Evolutionary conservation across 768 basidiomycete species (phyloP).

Genomic region (Neoboletus subvelutipes): DNA sequence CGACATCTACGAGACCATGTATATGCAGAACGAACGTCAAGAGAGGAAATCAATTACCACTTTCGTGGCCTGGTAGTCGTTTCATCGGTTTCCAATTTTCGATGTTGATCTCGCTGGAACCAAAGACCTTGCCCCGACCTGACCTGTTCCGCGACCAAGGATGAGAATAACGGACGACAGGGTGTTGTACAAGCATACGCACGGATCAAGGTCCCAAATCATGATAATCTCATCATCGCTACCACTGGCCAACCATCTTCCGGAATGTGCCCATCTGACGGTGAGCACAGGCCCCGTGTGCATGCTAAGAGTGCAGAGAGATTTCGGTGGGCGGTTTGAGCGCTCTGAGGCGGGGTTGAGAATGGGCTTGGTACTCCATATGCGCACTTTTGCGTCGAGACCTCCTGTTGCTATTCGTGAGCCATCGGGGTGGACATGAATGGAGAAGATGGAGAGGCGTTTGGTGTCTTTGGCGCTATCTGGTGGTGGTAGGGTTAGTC

Average conservation of each 20-base stretch:
- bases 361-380: slow-evolving; percentile 97
- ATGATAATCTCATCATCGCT: slow-evolving; percentile 95
- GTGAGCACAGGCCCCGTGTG: slow-evolving; percentile 92
- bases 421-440: slow-evolving; percentile 94
- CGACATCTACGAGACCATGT: slow-evolving; percentile 65
- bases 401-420: slow-evolving; percentile 97
- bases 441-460: slow-evolving; percentile 83
- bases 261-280: slow-evolving; percentile 92
- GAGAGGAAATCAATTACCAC: slow-evolving; percentile 54
- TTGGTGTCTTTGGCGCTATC: slow-evolving; percentile 55
- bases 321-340: slow-evolving; percentile 75
- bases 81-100: slow-evolving; percentile 97
- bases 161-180: background rate
- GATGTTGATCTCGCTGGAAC: slow-evolving; percentile 92
- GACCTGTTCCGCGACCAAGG: slow-evolving; percentile 43
- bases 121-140: slow-evolving; percentile 87
- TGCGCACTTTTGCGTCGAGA: slow-evolving; percentile 91
- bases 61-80: slow-evolving; percentile 90
- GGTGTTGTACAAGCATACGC: slow-evolving; percentile 31
- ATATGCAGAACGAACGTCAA: slow-evolving; percentile 2
- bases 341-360: slow-evolving; percentile 68
- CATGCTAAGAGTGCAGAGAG: slow-evolving; percentile 87
- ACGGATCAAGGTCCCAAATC: slow-evolving; percentile 98
- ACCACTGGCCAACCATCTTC: slow-evolving; percentile 92
- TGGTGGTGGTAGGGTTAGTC: slow-evolving; percentile 10